Conservation (phyloP, 805 yeast species). For the Starmerella ratchasimensis region DNA sequence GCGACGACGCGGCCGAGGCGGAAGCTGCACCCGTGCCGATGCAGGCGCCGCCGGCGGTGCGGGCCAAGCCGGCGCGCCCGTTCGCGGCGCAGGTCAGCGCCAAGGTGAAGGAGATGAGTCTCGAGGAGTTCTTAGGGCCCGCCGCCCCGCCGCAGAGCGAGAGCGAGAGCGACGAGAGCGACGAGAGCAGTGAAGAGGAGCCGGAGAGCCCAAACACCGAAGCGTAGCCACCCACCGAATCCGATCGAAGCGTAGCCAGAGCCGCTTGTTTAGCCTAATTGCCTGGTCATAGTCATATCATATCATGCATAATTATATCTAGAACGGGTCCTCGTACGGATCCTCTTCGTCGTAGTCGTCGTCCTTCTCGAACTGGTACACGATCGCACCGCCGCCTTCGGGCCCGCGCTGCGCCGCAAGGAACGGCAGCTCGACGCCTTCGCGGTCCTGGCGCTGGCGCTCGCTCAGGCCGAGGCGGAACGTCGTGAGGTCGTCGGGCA, state of each 20-base stretch:
- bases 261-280: no score
- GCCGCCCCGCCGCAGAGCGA: no score
- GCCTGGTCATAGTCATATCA: no score
- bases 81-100: background rate
- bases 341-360: constrained; percentile 98
- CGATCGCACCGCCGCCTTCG: constrained; percentile 77
- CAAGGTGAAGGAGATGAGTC: constrained; percentile 37
- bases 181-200: constrained; percentile 25
- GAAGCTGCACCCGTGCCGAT: background rate
- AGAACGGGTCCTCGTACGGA: constrained; percentile 93
- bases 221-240: constrained; percentile 22
- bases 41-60: background rate
- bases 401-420: constrained; percentile 63
- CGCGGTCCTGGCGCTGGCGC: constrained; percentile 64
- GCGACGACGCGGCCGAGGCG: background rate
- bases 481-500: constrained; percentile 65
- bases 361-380: constrained; percentile 88
- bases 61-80: background rate
- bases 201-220: constrained; percentile 23
- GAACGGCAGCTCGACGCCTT: constrained; percentile 81
- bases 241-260: constrained; percentile 5
- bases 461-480: constrained; percentile 67
- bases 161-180: constrained; percentile 7
- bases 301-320: no score
- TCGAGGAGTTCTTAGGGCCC: constrained; percentile 85